These are phyloP conservation scores for Pseudogymnoascus sp. DNA, from an alignment of 2,329 filamentous ascomycete genomes.

Conservation along the genomic window DNA sequence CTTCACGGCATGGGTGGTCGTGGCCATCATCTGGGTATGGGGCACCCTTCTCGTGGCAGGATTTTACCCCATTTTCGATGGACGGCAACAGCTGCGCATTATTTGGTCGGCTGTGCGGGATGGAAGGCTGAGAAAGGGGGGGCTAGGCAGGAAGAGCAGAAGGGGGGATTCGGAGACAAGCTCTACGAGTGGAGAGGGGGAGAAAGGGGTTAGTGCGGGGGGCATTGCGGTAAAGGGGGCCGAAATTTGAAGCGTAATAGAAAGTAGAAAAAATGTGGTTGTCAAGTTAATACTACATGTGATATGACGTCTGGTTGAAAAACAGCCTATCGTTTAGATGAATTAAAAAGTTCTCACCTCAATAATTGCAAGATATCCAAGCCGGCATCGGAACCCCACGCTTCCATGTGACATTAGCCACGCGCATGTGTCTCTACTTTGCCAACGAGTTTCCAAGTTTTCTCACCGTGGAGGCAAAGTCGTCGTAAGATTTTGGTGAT, in stretches of 20 bases:
- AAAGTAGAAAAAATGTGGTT: not conserved
- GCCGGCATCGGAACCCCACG: not conserved
- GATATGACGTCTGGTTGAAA: not conserved
- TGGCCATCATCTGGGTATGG: slow-evolving; percentile 49
- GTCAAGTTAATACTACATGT: not conserved
- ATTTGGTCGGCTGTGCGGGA: not conserved
- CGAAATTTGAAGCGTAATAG: not conserved
- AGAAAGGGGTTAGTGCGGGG: not conserved
- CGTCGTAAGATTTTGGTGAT: not conserved
- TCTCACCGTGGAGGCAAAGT: not conserved
- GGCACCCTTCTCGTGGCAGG: slow-evolving; percentile 41
- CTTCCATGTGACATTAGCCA: not conserved
- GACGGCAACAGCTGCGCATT: not conserved
- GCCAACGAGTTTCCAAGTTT: slow-evolving; percentile 2
- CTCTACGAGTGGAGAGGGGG: not conserved
- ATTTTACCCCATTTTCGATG: slow-evolving; percentile 37
- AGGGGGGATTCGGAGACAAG: not conserved
- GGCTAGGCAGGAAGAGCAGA: not conserved
- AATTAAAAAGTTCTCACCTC: not conserved
- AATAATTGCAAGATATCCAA: not conserved
- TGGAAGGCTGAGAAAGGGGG: not conserved
- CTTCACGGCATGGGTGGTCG: slow-evolving; percentile 43
- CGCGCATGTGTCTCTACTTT: not conserved
- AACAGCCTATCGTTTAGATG: not conserved
- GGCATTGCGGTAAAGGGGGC: not conserved